Evolutionary conservation across 768 basidiomycete genomes (phyloP).

Genomic region (Leccinum disarticulatum): DNA sequence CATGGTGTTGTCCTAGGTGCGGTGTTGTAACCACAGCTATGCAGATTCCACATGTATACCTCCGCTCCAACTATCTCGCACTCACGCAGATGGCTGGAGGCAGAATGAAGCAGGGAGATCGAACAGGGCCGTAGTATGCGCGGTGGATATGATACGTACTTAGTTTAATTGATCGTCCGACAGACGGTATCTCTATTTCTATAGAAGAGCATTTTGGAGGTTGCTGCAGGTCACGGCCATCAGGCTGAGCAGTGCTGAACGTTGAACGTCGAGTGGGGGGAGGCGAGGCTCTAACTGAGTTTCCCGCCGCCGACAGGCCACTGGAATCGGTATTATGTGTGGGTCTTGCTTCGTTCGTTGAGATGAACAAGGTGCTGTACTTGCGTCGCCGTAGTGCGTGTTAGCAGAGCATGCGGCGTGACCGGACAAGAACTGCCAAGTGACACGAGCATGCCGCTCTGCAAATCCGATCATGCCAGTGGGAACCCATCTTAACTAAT

Average conservation of each 20-base stretch:
- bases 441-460: no score
- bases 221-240: neutral
- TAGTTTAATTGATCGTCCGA: neutral
- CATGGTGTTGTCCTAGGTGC: neutral
- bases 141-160: neutral
- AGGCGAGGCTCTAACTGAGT: neutral
- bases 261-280: neutral
- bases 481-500: no score
- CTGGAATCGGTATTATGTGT: neutral
- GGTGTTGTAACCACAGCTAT: neutral
- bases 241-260: neutral
- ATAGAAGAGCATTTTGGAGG: neutral
- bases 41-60: neutral
- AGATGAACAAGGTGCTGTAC: neutral
- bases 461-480: no score
- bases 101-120: neutral
- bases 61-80: neutral
- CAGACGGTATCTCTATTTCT: neutral
- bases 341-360: neutral
- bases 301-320: neutral
- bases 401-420: no score
- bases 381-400: no score
- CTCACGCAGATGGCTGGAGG: neutral
- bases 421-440: no score
- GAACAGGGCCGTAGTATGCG: neutral